Evolutionary conservation across 2,329 filamentous ascomycete genomes (phyloP).

Genomic region (Colletotrichum sp.): DNA sequence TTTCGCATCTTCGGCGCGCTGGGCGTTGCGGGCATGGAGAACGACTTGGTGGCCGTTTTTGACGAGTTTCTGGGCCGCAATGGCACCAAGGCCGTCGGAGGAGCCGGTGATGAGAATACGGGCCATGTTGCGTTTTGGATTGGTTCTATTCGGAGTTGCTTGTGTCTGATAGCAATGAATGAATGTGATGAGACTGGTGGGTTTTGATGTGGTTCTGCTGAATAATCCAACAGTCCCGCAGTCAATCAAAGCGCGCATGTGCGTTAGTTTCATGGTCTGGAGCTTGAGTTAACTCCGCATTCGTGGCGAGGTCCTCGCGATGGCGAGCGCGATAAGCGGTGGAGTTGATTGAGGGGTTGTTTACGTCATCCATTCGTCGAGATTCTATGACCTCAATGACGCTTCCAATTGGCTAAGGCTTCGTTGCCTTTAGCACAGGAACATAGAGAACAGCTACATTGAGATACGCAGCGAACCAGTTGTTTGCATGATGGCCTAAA

Average conservation of each 20-base stretch:
- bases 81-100: conserved; percentile 60
- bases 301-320: not conserved
- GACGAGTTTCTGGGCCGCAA: conserved; percentile 54
- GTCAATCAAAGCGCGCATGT: not conserved
- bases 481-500: too few relatives aligned
- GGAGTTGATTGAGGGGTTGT: not conserved
- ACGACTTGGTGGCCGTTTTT: conserved; percentile 59
- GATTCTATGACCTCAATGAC: not conserved
- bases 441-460: too few relatives aligned
- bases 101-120: conserved; percentile 56
- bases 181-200: not conserved
- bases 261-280: not conserved
- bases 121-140: not conserved
- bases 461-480: not conserved
- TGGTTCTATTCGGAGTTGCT: not conserved
- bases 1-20: conserved; percentile 54
- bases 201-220: not conserved
- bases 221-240: not conserved
- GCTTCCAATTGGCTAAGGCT: not conserved
- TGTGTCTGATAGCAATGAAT: not conserved
- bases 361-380: not conserved
- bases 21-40: conserved; percentile 61
- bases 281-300: not conserved
- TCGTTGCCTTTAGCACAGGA: not conserved
- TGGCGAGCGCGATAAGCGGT: not conserved